Conservation (phyloP, 352 stramenopile species). For the Phytopythium litorale region DNA sequence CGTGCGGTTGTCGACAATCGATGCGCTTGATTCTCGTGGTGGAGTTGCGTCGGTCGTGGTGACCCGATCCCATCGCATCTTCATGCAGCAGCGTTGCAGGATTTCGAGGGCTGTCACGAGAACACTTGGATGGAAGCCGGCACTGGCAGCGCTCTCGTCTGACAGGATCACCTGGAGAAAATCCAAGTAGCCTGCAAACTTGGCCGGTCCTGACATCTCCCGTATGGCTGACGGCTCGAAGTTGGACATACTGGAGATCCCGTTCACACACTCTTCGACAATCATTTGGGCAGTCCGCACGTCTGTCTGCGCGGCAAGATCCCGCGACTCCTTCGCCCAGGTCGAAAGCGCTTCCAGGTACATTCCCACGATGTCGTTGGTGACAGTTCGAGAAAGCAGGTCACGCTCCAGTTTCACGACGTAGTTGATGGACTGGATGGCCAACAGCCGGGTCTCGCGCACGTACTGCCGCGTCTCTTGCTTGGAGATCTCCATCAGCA, state of each 20-base stretch:
- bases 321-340: conserved; percentile 19
- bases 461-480: conserved; percentile 31
- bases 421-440: conserved; percentile 84
- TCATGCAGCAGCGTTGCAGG: conserved; percentile 70
- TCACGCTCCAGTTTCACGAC: conserved; percentile 79
- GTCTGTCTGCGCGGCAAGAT: conserved; percentile 4
- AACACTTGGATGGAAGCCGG: conserved; percentile 57
- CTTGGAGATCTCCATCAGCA: conserved; percentile 52
- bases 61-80: conserved; percentile 48
- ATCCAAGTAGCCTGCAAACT: conserved; percentile 51
- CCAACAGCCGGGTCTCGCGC: conserved; percentile 48
- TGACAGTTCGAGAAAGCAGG: conserved; percentile 42
- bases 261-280: conserved; percentile 78
- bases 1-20: not conserved
- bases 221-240: conserved; percentile 50
- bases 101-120: conserved; percentile 58
- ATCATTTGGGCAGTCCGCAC: conserved; percentile 51
- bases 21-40: conserved; percentile 9
- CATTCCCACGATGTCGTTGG: conserved; percentile 42
- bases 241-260: conserved; percentile 60
- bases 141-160: conserved; percentile 20
- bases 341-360: conserved; percentile 49
- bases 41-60: not conserved
- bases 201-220: conserved; percentile 32
- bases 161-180: conserved; percentile 43